Conservation (phyloP, 73 alveolate species). For the Paramecium sexaurelia region DNA sequence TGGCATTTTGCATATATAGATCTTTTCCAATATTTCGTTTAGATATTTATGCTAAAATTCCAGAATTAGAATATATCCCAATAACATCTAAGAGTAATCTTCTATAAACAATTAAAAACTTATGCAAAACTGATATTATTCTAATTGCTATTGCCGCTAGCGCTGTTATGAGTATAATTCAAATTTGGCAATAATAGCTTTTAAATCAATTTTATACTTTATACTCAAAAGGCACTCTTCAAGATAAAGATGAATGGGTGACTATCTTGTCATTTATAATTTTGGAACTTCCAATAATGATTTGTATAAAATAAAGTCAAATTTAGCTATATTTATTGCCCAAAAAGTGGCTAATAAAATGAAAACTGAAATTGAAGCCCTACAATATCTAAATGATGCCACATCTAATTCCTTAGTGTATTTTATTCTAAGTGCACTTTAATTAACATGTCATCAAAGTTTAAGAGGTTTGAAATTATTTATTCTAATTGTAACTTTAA, state of each 20-base stretch:
- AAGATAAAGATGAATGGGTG: neutral
- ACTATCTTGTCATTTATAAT: neutral
- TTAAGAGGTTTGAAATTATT: neutral
- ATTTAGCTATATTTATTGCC: neutral
- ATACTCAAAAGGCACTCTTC: neutral
- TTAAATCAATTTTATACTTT: neutral
- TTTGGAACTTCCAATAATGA: neutral
- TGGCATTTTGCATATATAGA: neutral
- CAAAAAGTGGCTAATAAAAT: neutral
- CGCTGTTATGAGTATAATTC: neutral
- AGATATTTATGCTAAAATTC: neutral
- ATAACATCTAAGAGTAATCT: neutral
- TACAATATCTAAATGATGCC: neutral
- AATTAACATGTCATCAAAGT: neutral
- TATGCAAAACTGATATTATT: neutral
- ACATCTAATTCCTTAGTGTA: neutral
- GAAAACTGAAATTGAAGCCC: neutral
- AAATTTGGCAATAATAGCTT: neutral
- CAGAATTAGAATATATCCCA: neutral
- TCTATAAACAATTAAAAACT: neutral
- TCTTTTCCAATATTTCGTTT: neutral
- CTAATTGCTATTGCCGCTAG: neutral
- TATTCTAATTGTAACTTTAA: neutral
- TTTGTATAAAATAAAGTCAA: neutral
- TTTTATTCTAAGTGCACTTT: neutral